A percentile compares a stretch with the other conserved stretches of the same genome.
Conservation (phyloP, 164 flowering plant species). For the Nelumbo lutea region DNA sequence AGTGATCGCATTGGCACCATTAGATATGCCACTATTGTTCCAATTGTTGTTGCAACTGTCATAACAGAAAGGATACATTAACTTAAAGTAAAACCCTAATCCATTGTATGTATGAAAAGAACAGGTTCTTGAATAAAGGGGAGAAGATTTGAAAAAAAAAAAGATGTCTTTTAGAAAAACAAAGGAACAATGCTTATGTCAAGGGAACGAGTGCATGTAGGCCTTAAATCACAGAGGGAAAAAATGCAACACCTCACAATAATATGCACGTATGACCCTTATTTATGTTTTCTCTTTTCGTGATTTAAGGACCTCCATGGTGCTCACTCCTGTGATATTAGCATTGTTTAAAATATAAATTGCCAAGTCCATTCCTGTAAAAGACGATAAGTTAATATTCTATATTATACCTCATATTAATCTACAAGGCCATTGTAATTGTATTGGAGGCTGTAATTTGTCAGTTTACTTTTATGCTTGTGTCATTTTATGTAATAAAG, state of each 20-base stretch:
- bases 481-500: too few species aligned
- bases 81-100: not conserved
- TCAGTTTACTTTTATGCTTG: too few species aligned
- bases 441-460: too few species aligned
- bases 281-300: too few species aligned
- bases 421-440: not conserved
- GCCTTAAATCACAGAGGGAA: too few species aligned
- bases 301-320: too few species aligned
- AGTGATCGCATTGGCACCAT: constrained; percentile 86
- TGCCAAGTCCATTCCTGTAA: not conserved
- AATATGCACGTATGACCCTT: too few species aligned
- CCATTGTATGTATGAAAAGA: not conserved
- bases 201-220: too few species aligned
- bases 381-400: not conserved
- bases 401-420: not conserved
- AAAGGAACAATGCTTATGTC: not conserved
- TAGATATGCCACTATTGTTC: constrained; percentile 71
- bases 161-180: not conserved
- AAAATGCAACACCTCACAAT: too few species aligned
- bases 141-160: not conserved
- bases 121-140: not conserved
- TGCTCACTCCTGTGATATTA: too few species aligned
- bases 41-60: constrained; percentile 81
- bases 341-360: not conserved
- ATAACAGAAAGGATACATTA: constrained; percentile 5